Percentiles rank a stretch among this genome's conserved stretches.
Conservation (phyloP, 768 basidiomycete species). For the Royoungia palumana region DNA sequence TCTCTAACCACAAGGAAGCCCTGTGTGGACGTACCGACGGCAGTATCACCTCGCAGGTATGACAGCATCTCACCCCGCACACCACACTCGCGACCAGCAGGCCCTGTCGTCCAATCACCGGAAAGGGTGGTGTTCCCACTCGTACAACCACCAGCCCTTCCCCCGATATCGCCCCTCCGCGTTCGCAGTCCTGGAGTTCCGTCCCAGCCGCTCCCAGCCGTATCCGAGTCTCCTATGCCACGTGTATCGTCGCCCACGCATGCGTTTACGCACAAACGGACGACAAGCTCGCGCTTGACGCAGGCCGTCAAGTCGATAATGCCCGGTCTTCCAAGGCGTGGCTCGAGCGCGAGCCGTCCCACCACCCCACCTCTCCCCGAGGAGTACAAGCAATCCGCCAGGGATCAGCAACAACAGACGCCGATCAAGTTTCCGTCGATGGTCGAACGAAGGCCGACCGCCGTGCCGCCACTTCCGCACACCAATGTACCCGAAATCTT, state of each 20-base stretch:
- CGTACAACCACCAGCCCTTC: slow-evolving; percentile 3
- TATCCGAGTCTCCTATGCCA: slow-evolving; percentile 20
- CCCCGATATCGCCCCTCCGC: slow-evolving; percentile 15
- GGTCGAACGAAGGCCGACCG: slow-evolving; percentile 12
- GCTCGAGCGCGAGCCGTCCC: slow-evolving; percentile 7
- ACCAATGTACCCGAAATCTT: slow-evolving; percentile 7
- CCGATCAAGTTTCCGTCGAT: slow-evolving; percentile 11
- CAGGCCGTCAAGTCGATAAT: slow-evolving; percentile 27
- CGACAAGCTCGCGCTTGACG: slow-evolving; percentile 18
- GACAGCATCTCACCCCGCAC: neutral
- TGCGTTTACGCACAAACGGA: slow-evolving; percentile 13
- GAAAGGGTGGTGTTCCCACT: slow-evolving; percentile 5
- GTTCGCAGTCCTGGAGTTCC: slow-evolving; percentile 17
- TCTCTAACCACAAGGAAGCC: neutral
- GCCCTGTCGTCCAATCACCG: slow-evolving; percentile 1
- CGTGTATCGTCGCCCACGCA: slow-evolving; percentile 10
- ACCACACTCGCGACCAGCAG: slow-evolving; percentile 20
- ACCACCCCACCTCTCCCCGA: neutral
- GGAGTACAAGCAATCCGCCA: slow-evolving; percentile 10
- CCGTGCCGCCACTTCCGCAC: neutral
- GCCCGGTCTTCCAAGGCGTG: slow-evolving; percentile 15
- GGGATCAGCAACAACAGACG: slow-evolving; percentile 1
- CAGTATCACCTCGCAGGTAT: neutral
- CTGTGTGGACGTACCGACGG: neutral
- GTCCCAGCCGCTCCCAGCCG: slow-evolving; percentile 7